Evolutionary conservation across 371 early-diverging fungal genomes (phyloP), one percentile per base, ranked within the genome.

Genomic region (Mucor saturninus): DNA sequence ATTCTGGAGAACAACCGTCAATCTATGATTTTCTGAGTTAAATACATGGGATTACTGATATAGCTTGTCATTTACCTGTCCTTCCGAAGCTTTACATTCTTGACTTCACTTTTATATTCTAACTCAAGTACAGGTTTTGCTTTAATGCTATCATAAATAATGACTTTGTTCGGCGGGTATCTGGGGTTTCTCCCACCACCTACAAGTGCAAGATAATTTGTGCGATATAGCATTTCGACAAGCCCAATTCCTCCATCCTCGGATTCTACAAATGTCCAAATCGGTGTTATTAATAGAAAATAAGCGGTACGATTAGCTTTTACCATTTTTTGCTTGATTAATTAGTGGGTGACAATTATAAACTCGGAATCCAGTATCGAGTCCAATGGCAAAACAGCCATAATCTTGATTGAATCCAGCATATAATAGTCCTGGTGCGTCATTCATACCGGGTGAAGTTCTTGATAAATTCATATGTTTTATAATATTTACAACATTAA

Each of bases 221-320:
- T 95, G 8, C 93, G 89, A 74, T 96, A 97, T 9, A 98, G 83
- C 98, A 98, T 98, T 67, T 95, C 96, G 2, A 95, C 93, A 8
- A 95, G 84, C 10, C 91, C 92, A 58, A 97, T 91, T 3, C 96
- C 97, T 14, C 95, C 95, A 61, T 91, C 92, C 49, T 87, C 88
- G 45, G 91, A 88, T 65, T 90, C 93, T 91, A 65, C 31, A 62
- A 21, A n/a, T 42, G 5, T 15, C 37, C 15, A n/a, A 31, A 52
- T 29, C 26, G 31, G 46, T 15, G 51, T 37, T 32, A 39, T 35
- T 54, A 40, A n/a, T 4, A 2, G 43, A 42, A 42, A 42, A 2
- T 14, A 11, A 42, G n/a, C 14, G 10, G n/a, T 10, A 13, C n/a
- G 43, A 14, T 42, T n/a, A 42, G 10, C 13, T 14, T 10, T 50